Conservation (phyloP, 257 asterid genomes). For the Catharanthus roseus region DNA sequence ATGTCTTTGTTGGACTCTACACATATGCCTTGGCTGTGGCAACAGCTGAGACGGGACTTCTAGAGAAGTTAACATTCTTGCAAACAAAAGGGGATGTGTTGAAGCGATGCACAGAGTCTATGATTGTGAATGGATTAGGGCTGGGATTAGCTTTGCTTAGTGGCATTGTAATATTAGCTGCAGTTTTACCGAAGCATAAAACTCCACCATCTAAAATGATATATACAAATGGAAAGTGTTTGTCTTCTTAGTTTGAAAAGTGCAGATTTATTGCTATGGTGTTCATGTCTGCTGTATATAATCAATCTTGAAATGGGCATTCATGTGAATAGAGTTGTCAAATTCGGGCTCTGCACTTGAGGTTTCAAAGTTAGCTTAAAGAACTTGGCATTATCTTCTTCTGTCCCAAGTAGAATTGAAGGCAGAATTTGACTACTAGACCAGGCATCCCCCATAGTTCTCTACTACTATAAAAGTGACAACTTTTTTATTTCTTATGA, state of each 20-base stretch:
- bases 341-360: neutral
- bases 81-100: conserved; percentile 49
- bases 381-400: too few relatives aligned
- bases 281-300: neutral
- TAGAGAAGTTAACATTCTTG: conserved; percentile 70
- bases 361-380: neutral
- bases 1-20: conserved; percentile 72
- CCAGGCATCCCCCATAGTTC: neutral
- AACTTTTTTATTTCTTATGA: too few relatives aligned
- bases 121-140: conserved; percentile 71
- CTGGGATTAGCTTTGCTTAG: conserved; percentile 60
- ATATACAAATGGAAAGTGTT: conserved; percentile 28
- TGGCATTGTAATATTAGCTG: conserved; percentile 59
- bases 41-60: conserved; percentile 86
- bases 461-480: too few relatives aligned
- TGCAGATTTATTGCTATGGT: neutral
- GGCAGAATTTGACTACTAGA: neutral
- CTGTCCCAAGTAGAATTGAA: neutral
- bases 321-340: neutral
- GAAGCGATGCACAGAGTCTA: conserved; percentile 52
- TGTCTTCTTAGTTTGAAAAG: conserved; percentile 21
- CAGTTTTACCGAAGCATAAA: conserved; percentile 51
- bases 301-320: neutral
- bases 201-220: conserved; percentile 23
- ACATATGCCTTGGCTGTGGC: conserved; percentile 72